Evolutionary conservation across 2,329 filamentous ascomycete species (phyloP).

Genomic region (Parastagonospora nodorum): DNA sequence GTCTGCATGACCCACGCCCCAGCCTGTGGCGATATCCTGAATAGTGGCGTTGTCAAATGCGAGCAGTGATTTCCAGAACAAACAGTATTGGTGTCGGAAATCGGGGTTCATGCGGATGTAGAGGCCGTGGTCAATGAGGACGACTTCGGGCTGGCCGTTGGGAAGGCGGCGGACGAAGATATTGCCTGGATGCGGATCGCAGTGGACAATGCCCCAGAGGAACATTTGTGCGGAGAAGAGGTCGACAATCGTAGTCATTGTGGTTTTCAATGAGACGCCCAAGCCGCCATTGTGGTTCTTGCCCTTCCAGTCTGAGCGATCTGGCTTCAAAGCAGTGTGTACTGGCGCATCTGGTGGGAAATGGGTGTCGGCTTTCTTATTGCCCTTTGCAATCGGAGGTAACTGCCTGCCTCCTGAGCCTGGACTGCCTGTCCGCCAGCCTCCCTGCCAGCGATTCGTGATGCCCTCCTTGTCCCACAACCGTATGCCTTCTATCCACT

Average conservation of each 20-base stretch:
- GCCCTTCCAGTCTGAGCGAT: constrained; percentile 79
- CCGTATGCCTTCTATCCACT: constrained; percentile 95
- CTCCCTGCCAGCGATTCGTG: constrained; percentile 76
- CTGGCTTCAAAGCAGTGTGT: constrained; percentile 73
- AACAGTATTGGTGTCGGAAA: constrained; percentile 84
- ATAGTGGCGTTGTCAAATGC: constrained; percentile 90
- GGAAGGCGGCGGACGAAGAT: constrained; percentile 90
- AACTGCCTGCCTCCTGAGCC: constrained; percentile 74
- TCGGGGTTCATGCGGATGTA: constrained; percentile 88
- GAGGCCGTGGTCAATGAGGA: constrained; percentile 95
- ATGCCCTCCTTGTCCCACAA: constrained; percentile 91
- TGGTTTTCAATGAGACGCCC: constrained; percentile 78
- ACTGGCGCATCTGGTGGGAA: constrained; percentile 43
- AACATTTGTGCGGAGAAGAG: constrained; percentile 98
- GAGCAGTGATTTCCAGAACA: constrained; percentile 93
- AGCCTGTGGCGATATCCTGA: constrained; percentile 70
- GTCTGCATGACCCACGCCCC: constrained; percentile 89
- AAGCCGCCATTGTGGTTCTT: constrained; percentile 75
- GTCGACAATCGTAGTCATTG: constrained; percentile 97
- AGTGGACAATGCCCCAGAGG: constrained; percentile 93
- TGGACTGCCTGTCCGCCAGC: constrained; percentile 74
- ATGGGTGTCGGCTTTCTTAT: constrained; percentile 40
- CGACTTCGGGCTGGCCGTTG: constrained; percentile 82
- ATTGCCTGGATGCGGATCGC: constrained; percentile 96
- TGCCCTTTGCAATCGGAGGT: constrained; percentile 44